These are phyloP conservation scores for Naematelia aurantialba DNA, from an alignment of 768 basidiomycete genomes.

Conservation along the genomic window DNA sequence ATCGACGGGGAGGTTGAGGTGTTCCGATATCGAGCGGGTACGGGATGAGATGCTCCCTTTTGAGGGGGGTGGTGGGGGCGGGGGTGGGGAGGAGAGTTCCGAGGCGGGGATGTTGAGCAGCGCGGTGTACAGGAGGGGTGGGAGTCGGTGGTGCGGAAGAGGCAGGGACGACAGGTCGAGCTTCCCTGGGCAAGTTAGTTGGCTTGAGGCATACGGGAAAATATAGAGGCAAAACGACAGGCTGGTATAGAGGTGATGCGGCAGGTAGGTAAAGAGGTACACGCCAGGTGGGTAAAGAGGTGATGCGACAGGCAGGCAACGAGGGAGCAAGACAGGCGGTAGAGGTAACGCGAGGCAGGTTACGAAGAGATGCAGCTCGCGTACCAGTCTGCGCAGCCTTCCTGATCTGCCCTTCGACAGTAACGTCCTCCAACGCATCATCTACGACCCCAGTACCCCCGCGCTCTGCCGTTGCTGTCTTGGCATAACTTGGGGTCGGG, in stretches of 20 bases:
- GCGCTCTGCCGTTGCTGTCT: neutral
- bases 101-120: constrained; percentile 27
- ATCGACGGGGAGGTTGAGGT: neutral
- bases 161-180: constrained; percentile 27
- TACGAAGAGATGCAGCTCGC: constrained; percentile 5
- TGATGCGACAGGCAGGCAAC: too few species aligned
- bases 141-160: constrained; percentile 22
- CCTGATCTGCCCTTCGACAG: constrained; percentile 26
- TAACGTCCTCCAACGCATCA: constrained; percentile 28
- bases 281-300: too few species aligned
- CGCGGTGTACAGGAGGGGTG: constrained; percentile 30
- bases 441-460: neutral
- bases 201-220: too few species aligned
- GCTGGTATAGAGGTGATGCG: too few species aligned
- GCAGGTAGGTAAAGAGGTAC: too few species aligned
- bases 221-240: too few species aligned
- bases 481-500: neutral
- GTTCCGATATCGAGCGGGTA: neutral
- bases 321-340: too few species aligned
- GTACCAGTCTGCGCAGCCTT: constrained; percentile 30
- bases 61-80: constrained; percentile 4
- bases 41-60: neutral
- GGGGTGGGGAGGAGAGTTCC: constrained; percentile 28
- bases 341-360: neutral
- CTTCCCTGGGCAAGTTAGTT: constrained; percentile 25